These are phyloP conservation scores for Capillidium heterosporum DNA, from an alignment of 371 early-diverging fungal genomes.

Conservation along the genomic window DNA sequence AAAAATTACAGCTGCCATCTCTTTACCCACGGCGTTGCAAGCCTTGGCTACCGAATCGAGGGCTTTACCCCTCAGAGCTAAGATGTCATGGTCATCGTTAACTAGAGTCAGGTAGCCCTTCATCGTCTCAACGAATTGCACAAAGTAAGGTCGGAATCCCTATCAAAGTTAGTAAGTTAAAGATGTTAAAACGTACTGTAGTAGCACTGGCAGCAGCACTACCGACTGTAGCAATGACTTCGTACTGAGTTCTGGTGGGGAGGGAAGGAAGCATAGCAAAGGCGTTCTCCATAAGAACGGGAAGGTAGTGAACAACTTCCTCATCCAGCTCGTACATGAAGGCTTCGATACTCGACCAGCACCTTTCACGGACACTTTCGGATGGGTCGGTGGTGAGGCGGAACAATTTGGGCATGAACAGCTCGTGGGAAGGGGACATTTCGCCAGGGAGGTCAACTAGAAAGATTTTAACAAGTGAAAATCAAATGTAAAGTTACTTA, in stretches of 20 bases:
- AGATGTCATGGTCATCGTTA: conserved; percentile 43
- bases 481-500: neutral
- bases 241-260: conserved; percentile 39
- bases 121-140: conserved; percentile 43
- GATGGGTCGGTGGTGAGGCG: conserved; percentile 54
- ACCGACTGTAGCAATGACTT: conserved; percentile 68
- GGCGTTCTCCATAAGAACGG: conserved; percentile 60
- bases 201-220: conserved; percentile 74
- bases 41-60: conserved; percentile 71
- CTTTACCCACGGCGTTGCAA: conserved; percentile 73
- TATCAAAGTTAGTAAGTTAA: neutral
- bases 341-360: conserved; percentile 69
- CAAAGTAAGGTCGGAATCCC: conserved; percentile 62
- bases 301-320: conserved; percentile 61
- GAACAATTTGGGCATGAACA: conserved; percentile 64
- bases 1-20: conserved; percentile 22
- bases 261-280: conserved; percentile 43
- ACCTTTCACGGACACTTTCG: conserved; percentile 51
- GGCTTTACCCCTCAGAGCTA: conserved; percentile 47
- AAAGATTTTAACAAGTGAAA: too few relatives aligned
- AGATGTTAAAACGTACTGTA: conserved; percentile 10
- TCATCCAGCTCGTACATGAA: conserved; percentile 61
- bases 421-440: conserved; percentile 55
- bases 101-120: conserved; percentile 45
- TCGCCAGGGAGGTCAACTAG: conserved; percentile 36